Evolutionary conservation across 768 basidiomycete genomes (phyloP).

Genomic region (Rhizopogon salebrosus): DNA sequence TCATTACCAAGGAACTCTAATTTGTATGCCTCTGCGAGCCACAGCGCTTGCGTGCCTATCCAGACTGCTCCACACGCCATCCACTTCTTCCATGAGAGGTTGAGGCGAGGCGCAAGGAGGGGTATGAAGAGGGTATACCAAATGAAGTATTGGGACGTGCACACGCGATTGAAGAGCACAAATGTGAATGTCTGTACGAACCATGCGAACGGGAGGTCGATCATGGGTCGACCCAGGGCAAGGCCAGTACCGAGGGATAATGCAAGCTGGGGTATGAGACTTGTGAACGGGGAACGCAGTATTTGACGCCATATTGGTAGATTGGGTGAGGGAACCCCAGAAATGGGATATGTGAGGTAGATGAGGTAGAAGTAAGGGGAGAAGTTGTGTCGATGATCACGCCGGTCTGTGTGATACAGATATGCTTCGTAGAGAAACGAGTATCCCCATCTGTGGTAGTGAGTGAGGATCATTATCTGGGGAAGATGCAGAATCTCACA

Average conservation of each 20-base stretch:
- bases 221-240: constrained; percentile 51
- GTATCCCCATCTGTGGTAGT: constrained; percentile 75
- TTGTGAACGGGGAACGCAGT: constrained; percentile 69
- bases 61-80: constrained; percentile 50
- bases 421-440: constrained; percentile 91
- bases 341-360: constrained; percentile 74
- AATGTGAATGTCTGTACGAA: constrained; percentile 88
- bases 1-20: constrained; percentile 82
- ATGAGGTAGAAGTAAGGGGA: constrained; percentile 96
- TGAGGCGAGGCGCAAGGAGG: constrained; percentile 65
- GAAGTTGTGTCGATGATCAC: constrained; percentile 98
- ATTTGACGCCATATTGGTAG: constrained; percentile 36
- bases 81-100: constrained; percentile 40
- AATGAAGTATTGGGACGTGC: constrained; percentile 97
- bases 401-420: constrained; percentile 84
- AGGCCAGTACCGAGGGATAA: constrained; percentile 71
- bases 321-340: constrained; percentile 8
- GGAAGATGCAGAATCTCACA: constrained; percentile 47
- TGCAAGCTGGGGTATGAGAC: constrained; percentile 79
- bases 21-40: constrained; percentile 87
- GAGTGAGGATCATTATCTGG: not conserved
- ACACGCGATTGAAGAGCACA: constrained; percentile 97
- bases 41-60: constrained; percentile 76
- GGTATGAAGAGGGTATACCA: constrained; percentile 94
- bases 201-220: constrained; percentile 77